Percentiles rank a stretch among this genome's conserved stretches.
Conservation (phyloP, 2,329 filamentous ascomycete genomes). For the Paracoccidioides brasiliensis region DNA sequence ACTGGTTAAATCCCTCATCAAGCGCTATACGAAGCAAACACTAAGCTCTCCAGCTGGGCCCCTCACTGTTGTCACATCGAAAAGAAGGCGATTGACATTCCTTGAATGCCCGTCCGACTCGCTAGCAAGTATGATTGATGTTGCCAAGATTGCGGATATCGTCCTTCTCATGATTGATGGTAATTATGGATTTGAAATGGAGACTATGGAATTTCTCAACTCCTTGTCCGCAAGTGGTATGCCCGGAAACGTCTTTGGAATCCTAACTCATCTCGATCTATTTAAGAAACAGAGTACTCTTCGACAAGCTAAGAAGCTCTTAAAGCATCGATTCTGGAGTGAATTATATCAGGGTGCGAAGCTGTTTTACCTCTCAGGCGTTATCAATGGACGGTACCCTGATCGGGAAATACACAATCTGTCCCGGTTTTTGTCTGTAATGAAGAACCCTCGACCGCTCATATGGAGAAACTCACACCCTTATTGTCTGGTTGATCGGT, state of each 20-base stretch:
- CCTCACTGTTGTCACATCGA: constrained; percentile 91
- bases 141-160: constrained; percentile 95
- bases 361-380: constrained; percentile 89
- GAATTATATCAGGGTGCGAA: constrained; percentile 96
- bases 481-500: constrained; percentile 84
- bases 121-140: constrained; percentile 89
- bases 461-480: constrained; percentile 95
- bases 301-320: constrained; percentile 84
- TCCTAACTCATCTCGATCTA: constrained; percentile 88
- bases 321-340: constrained; percentile 94
- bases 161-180: constrained; percentile 97
- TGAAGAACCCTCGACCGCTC: constrained; percentile 97
- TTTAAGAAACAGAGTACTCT: constrained; percentile 89
- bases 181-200: constrained; percentile 98
- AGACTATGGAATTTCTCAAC: constrained; percentile 99
- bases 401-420: constrained; percentile 94
- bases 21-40: constrained; percentile 90
- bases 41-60: constrained; percentile 81
- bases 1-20: constrained; percentile 83
- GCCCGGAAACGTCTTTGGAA: constrained; percentile 96
- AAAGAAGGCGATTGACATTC: constrained; percentile 87
- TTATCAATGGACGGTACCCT: constrained; percentile 92
- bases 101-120: constrained; percentile 91
- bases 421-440: constrained; percentile 87
- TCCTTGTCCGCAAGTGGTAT: constrained; percentile 87